Base-by-base conservation (phyloP, 805 yeast species). In the Cyberlindnera lachancei region DNA sequence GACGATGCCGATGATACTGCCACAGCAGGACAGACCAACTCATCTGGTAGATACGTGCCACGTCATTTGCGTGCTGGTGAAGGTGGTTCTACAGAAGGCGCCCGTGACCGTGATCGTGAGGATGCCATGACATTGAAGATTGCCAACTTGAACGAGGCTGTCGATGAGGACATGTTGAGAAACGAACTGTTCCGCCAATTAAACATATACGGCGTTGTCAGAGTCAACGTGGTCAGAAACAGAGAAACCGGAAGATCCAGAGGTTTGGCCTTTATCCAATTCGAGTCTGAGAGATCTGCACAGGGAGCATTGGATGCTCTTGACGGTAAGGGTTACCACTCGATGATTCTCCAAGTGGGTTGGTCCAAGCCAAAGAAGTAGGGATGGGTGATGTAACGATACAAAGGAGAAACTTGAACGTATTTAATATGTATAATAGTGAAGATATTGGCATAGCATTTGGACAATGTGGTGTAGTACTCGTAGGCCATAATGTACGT, bases 191-290 rank as follows among this genome's bases (percentile, higher is more conserved):
- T n/a, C n/a, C n/a, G n/a, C n/a, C n/a, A n/a, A n/a, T 69, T 79
- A 50, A 73, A 68, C 42, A 73, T 64, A 57, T 79, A 67, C 66
- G 94, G 75, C 50, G 65, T 73, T 45, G 65, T 73, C 37, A 81
- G 95, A 64, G 83, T 82, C 45, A 80, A 81, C 42, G 69, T 92
- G 37, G 87, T 87, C 38, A 82, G 84, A 66, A 84, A 87, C 64
- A 81, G 86, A 64, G 95, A 83, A 50, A 92, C 97, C 18, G 92
- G 95, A 44, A 80, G 79, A 60, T 83, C 95, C 27, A 82, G 86
- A 64, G 99, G 99, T 54, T 77, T 90, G 60, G 97, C 97, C 6
- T 92, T 85, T 60, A 94, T 88, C 44, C 79, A 90, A 39, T 83
- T 83, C 58, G 73, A 70, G 38, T 70, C 77, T 35, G 75, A 75